Evolutionary conservation across 164 flowering plant species (phyloP), one percentile per base, ranked within the genome.

Genomic region (Kingdonia uniflora): DNA sequence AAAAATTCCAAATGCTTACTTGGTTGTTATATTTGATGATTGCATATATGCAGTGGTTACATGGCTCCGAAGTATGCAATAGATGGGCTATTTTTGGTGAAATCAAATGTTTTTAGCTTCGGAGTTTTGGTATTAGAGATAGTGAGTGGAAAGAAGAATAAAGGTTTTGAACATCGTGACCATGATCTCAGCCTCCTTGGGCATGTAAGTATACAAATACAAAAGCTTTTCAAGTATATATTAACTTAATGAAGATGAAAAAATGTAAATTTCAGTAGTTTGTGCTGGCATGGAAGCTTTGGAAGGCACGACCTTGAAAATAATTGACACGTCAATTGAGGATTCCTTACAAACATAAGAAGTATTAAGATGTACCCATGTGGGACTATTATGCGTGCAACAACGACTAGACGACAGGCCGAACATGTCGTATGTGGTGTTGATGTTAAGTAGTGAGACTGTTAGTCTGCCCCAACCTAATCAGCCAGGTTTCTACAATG

Each of bases 41-140:
- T 2, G 11, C 1, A 44, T 44, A 42, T 4, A 29, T 38, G 37
- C n/a, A 58, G 62, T 40, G 54, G 55, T 21, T 46, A 70, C 23
- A 74, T 70, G 74, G 56, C 77, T 5, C 77, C 69, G 1, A 74
- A 73, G 46, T 73, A 69, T 56, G 67, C 65, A 0, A 50, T 64
- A n/a, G 67, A 73, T 51, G 74, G 77, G 2, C 37, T 56, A 0
- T 73, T 50, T 37, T 69, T 74, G 2, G 37, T 63, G 11, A 73
- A 73, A 51, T 69, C 74, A 0, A 67, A 73, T 42, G 71, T 70
- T 3, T 73, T 67, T 25, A 70, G 77, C 63, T 73, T 64, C 47
- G 77, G 77, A 0, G 71, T 73, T 0, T 20, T 73, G 48, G 51
- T 67, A 42, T 17, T 70, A 17, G 74, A 73, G 64, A 70, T 70